A percentile compares a stretch with the other conserved stretches of the same genome.
These are phyloP conservation scores for Tetrahymena borealis DNA, from an alignment of 73 alveolate genomes.

Conservation along the genomic window DNA sequence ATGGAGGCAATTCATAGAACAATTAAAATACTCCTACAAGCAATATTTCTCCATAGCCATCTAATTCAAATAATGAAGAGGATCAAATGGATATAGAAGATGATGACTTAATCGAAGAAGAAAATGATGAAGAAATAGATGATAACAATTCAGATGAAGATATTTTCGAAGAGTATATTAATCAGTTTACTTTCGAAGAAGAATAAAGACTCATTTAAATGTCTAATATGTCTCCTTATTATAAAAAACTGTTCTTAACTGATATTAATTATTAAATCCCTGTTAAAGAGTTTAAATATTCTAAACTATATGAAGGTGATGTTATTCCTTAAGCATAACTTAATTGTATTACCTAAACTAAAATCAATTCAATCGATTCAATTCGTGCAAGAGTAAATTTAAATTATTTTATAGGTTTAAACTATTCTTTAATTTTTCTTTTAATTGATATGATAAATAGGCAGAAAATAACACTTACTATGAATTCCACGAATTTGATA, in stretches of 20 bases:
- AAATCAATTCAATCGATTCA: not conserved
- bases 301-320: not conserved
- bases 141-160: not conserved
- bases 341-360: not conserved
- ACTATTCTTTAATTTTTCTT: not conserved
- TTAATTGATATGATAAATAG: not conserved
- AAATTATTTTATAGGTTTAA: not conserved
- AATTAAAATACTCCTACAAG: not conserved
- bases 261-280: not conserved
- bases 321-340: not conserved
- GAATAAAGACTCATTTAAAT: not conserved
- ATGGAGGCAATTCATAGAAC: not conserved
- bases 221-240: not conserved
- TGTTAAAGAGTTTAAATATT: not conserved
- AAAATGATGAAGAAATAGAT: not conserved
- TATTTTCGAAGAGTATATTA: not conserved
- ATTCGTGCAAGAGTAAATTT: not conserved
- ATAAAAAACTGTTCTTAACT: not conserved
- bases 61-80: not conserved
- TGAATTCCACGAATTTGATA: not conserved
- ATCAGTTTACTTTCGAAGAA: not conserved
- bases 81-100: not conserved
- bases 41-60: not conserved
- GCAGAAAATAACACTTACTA: not conserved
- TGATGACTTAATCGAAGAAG: not conserved